These are phyloP conservation scores for Coemansia sp. DNA, from an alignment of 192 early-diverging fungal genomes.

Conservation along the genomic window DNA sequence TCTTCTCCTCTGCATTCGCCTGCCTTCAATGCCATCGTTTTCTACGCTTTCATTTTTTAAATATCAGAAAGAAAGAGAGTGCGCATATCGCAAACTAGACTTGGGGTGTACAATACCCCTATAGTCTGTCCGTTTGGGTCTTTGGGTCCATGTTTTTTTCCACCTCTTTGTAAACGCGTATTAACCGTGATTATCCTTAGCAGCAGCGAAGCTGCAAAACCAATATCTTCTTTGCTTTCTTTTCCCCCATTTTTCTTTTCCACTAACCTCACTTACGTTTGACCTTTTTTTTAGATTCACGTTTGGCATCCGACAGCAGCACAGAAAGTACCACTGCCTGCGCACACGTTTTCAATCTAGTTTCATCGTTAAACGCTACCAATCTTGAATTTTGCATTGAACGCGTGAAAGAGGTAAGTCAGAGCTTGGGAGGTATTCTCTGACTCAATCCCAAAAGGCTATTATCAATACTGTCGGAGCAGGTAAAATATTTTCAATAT, in stretches of 20 bases:
- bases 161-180: background rate
- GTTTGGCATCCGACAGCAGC: background rate
- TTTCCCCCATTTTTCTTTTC: background rate
- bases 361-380: conserved; percentile 22
- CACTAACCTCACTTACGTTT: background rate
- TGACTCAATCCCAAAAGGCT: background rate
- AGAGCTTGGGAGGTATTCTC: background rate
- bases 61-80: too few species aligned
- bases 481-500: background rate
- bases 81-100: background rate
- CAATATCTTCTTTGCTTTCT: conserved; percentile 6
- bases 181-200: background rate
- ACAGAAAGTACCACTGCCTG: conserved; percentile 11
- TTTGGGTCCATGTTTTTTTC: background rate
- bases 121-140: background rate
- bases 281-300: conserved; percentile 22
- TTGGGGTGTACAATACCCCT: too few species aligned
- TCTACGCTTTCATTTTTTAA: background rate
- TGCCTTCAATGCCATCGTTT: background rate
- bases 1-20: background rate
- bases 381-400: conserved; percentile 38
- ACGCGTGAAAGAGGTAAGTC: conserved; percentile 41
- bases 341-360: conserved; percentile 28
- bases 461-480: background rate
- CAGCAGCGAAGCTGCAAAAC: background rate